Percentiles rank a stretch among this genome's conserved stretches.
These are phyloP conservation scores for Fusarium mexicanum DNA, from an alignment of 2,329 filamentous ascomycete species.

Conservation along the genomic window DNA sequence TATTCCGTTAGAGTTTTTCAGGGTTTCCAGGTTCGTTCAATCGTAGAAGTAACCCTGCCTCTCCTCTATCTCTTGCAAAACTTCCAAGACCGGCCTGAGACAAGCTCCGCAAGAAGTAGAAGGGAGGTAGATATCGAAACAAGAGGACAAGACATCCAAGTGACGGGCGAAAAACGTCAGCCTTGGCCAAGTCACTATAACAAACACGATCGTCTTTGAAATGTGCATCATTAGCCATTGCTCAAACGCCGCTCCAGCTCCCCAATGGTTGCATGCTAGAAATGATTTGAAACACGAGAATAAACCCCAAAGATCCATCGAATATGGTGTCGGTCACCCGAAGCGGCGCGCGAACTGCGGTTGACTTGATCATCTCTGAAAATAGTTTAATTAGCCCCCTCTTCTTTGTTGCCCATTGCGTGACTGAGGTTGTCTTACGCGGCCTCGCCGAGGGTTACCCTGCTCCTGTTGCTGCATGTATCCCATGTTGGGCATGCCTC, in stretches of 20 bases:
- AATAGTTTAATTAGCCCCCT: constrained; percentile 38
- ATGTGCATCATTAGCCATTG: constrained; percentile 29
- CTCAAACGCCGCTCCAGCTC: constrained; percentile 34
- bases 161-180: constrained; percentile 15
- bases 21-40: constrained; percentile 37
- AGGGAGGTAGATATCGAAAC: constrained; percentile 32
- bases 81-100: constrained; percentile 43
- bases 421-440: constrained; percentile 56
- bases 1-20: constrained; percentile 30
- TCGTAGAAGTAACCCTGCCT: constrained; percentile 39
- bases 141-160: constrained; percentile 38
- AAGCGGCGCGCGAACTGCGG: constrained; percentile 12
- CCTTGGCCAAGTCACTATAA: constrained; percentile 23
- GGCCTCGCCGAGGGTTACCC: constrained; percentile 65
- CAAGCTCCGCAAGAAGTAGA: constrained; percentile 30
- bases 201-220: constrained; percentile 25
- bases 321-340: constrained; percentile 19
- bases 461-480: constrained; percentile 65
- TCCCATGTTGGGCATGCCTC: constrained; percentile 59
- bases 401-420: constrained; percentile 22
- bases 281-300: constrained; percentile 34
- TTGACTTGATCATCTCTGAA: constrained; percentile 43
- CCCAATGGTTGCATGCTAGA: constrained; percentile 35
- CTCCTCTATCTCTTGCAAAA: constrained; percentile 34
- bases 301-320: constrained; percentile 32